Evolutionary conservation across 2,329 filamentous ascomycete species (phyloP).

Genomic region (Colletotrichum scovillei): DNA sequence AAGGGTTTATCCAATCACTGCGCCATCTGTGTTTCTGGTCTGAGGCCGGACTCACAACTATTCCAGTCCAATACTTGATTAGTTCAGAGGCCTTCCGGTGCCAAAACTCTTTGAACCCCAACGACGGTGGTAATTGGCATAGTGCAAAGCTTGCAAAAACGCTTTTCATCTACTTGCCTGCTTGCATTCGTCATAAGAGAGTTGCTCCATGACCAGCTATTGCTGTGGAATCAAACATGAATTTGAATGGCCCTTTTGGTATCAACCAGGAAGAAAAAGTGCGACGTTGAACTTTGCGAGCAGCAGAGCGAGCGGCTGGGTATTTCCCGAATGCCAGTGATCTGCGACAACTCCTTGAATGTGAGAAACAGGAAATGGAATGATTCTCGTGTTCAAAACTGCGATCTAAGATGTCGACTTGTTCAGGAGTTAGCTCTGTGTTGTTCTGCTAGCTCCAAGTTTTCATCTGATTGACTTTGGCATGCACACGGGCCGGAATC

Average conservation of each 20-base stretch:
- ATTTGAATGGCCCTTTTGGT: not conserved
- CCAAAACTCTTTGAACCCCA: not conserved
- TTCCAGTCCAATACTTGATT: not conserved
- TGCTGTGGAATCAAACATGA: not conserved
- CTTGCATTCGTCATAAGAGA: not conserved
- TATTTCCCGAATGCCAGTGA: not conserved
- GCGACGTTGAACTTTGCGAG: not conserved
- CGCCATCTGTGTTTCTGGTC: not conserved
- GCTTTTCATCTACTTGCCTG: not conserved
- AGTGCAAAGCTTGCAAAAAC: not conserved
- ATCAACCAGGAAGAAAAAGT: not conserved
- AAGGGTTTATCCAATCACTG: not conserved
- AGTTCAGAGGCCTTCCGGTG: not conserved
- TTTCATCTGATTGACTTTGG: not conserved
- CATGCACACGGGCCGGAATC: not conserved
- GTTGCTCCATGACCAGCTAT: not conserved
- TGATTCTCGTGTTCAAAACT: not conserved
- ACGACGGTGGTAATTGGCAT: not conserved
- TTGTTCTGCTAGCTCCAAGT: not conserved
- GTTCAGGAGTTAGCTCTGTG: not conserved
- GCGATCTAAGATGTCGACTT: not conserved
- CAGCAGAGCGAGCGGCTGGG: not conserved
- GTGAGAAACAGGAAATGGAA: not conserved
- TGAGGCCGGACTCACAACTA: not conserved
- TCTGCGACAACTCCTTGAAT: not conserved